phyloP scores from a whole-genome alignment of 2,329 filamentous ascomycete species.

The Colletotrichum orchidophilum region DNA sequence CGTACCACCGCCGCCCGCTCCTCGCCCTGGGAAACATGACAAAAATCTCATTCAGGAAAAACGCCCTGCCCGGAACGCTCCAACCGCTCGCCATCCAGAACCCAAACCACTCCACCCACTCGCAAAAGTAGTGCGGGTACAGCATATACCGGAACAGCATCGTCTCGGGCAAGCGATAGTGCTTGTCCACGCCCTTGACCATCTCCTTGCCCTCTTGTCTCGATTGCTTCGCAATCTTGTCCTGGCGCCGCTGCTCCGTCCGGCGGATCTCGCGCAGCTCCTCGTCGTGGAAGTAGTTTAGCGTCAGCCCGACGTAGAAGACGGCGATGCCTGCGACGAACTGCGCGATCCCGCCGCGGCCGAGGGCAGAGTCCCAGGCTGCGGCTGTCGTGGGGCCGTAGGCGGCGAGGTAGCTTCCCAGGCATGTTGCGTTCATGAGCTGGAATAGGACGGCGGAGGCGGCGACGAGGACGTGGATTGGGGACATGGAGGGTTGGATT shows the following conservation, averaged over 20 bases:
- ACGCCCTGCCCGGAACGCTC: conserved; percentile 81
- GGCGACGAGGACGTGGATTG: conserved; percentile 79
- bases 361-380: conserved; percentile 56
- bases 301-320: conserved; percentile 79
- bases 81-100: conserved; percentile 81
- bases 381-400: conserved; percentile 74
- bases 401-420: conserved; percentile 84
- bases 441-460: conserved; percentile 76
- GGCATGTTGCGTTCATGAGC: conserved; percentile 77
- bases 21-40: conserved; percentile 90
- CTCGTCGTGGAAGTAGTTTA: conserved; percentile 91
- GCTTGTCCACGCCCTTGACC: conserved; percentile 68
- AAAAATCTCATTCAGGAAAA: conserved; percentile 86
- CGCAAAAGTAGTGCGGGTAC: conserved; percentile 93
- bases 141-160: conserved; percentile 86
- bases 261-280: conserved; percentile 87
- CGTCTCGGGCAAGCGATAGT: conserved; percentile 86
- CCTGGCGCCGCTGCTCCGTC: conserved; percentile 69
- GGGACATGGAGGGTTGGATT: conserved; percentile 91
- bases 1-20: conserved; percentile 86
- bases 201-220: conserved; percentile 46
- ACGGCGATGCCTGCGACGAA: conserved; percentile 74
- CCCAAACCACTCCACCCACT: conserved; percentile 96
- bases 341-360: conserved; percentile 49
- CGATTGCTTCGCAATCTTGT: conserved; percentile 51